phyloP scores from a whole-genome alignment of 352 stramenopile genomes.

The Globisporangium okanoganense region DNA sequence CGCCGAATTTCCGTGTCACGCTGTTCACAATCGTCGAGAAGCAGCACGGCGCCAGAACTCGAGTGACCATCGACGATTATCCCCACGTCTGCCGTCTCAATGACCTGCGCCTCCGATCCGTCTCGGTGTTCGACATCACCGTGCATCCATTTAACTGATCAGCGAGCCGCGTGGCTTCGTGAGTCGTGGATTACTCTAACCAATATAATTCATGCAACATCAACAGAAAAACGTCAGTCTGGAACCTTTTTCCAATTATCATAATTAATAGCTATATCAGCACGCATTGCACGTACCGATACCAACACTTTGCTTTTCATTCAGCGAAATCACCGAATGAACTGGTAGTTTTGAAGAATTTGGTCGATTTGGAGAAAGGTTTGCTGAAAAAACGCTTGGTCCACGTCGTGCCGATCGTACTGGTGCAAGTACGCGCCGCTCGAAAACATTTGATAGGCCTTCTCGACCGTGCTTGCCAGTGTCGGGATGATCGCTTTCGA shows the following conservation, averaged over 20 bases:
- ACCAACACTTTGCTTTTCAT: not conserved
- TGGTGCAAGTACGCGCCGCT: conserved; percentile 62
- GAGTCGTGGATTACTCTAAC: too few species aligned
- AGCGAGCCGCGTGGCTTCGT: not conserved
- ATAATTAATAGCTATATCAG: not conserved
- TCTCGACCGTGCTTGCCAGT: conserved; percentile 45
- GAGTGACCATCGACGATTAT: conserved; percentile 11
- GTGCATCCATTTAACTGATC: conserved; percentile 9
- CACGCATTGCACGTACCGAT: not conserved
- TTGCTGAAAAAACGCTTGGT: conserved; percentile 57
- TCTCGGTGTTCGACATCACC: conserved; percentile 21
- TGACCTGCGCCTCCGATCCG: conserved; percentile 19
- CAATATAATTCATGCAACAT: not conserved
- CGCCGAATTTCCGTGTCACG: conserved; percentile 26
- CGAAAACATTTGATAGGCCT: conserved; percentile 65
- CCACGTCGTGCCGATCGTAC: conserved; percentile 51
- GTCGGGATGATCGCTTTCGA: conserved; percentile 55
- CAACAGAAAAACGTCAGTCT: not conserved
- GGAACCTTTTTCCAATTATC: not conserved
- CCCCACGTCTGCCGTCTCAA: conserved; percentile 27
- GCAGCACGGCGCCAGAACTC: not conserved
- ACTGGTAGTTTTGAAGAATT: conserved; percentile 59
- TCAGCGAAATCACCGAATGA: conserved; percentile 11
- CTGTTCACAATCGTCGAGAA: conserved; percentile 21
- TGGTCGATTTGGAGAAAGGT: conserved; percentile 71